phyloP scores from a whole-genome alignment of 495 filamentous ascomycete genomes.

The Mycothermus thermophilus region DNA sequence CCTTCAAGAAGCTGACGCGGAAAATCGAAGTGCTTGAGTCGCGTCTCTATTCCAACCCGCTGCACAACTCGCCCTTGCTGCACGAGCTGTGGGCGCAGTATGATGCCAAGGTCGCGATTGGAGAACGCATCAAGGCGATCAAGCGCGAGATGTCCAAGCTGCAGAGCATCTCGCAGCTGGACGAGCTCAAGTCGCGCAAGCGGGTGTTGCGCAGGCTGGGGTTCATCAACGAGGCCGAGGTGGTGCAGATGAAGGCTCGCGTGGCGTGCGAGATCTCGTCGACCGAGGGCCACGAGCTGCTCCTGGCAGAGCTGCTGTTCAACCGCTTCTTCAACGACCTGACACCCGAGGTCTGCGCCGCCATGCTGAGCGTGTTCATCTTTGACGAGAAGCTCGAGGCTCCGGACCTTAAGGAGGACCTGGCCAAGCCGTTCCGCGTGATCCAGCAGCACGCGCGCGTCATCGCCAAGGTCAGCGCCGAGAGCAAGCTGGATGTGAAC shows the following conservation, averaged over 20 bases:
- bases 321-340: conserved; percentile 97
- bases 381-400: conserved; percentile 89
- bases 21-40: conserved; percentile 97
- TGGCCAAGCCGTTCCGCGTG: conserved; percentile 70
- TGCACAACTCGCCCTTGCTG: conserved; percentile 77
- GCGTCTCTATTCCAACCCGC: conserved; percentile 70
- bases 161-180: conserved; percentile 75
- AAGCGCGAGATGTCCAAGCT: conserved; percentile 79
- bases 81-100: conserved; percentile 74
- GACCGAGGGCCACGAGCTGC: conserved; percentile 71
- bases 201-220: conserved; percentile 90
- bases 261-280: conserved; percentile 93
- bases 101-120: conserved; percentile 59
- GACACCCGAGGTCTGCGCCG: conserved; percentile 69
- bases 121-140: conserved; percentile 62
- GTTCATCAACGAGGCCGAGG: conserved; percentile 88
- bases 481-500: conserved; percentile 79
- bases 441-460: conserved; percentile 72
- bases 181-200: conserved; percentile 91
- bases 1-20: conserved; percentile 81
- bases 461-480: conserved; percentile 82
- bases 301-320: conserved; percentile 85
- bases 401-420: conserved; percentile 59
- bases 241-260: conserved; percentile 87
- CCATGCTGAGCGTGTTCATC: conserved; percentile 81